Evolutionary conservation across 2,329 filamentous ascomycete species (phyloP), one percentile per base, ranked within the genome.

Genomic region (Botrytis porri): DNA sequence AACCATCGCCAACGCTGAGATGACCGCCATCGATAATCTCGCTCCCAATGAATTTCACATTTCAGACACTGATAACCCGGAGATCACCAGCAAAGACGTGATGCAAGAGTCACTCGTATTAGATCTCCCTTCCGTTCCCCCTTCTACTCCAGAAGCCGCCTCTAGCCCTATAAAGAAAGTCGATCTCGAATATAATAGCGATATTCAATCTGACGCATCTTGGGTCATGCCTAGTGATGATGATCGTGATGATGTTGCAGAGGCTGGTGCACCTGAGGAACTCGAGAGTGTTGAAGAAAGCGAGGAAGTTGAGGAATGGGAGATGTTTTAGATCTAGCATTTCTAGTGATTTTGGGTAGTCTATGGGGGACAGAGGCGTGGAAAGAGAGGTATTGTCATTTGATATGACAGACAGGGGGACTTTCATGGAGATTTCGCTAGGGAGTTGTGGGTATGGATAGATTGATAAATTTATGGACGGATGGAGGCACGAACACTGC

Each of bases 331-430:
- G 18, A 25, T 0, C 5, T 8, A 29, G n/a, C 0, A 7, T 57
- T 57, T 18, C 51, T 9, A 3, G 7, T 29, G n/a, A 7, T 29
- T 1, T 16, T 57, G n/a, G 14, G 6, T 57, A n/a, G 3, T 4
- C 6, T 57, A 3, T 7, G 7, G 6, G 16, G 14, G n/a, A 57
- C 3, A 18, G 14, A 29, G 10, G 20, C 4, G 29, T 37, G 32
- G 9, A 60, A 14, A 25, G 9, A 25, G 48, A 6, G 10, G 45
- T 25, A 25, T 14, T 14, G 14, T 51, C 1, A n/a, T 25, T 25
- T 18, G 0, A 18, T 29, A 14, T 16, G 25, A 1, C 5, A n/a
- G 1, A 29, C 6, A 3, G 16, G n/a, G 10, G 1, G 25, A 4
- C 14, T 54, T 0, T 54, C 12, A 14, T 18, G n/a, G 3, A 18